Base-by-base conservation (phyloP, 2,329 filamentous ascomycete genomes). In the Aspergillus sp. region DNA sequence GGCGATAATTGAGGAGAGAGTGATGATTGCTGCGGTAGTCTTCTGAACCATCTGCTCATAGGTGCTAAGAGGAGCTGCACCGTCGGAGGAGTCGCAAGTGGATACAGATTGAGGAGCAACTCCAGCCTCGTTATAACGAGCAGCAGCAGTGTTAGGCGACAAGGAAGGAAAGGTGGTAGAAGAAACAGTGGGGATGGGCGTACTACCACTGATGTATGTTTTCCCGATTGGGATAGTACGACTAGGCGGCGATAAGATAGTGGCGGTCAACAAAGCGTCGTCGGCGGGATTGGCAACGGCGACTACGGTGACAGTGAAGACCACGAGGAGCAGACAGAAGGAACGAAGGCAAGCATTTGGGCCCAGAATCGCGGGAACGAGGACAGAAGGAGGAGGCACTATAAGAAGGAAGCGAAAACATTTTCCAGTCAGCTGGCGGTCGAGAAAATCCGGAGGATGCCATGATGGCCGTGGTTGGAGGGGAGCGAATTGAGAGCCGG, bases 1-100 rank as follows among this genome's bases (percentile, higher is more conserved):
- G 11, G 70, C 66, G 57, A 79, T 77, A 53, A 79, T 64, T 21
- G 70, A 73, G 23, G 74, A 72, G 45, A 79, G 69, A 33, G 75
- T 61, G 60, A 71, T 66, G 64, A 78, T 77, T 57, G 71, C 68
- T 55, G 71, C 68, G 51, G 73, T 76, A 27, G 73, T 70, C 61
- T 73, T 75, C 57, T 70, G 69, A 61, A 70, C 68, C 77, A 78
- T 79, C 71, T 74, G 73, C 67, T 70, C 66, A 39, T 63, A 61
- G 46, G 60, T 62, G 62, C 61, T 59, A 58, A 56, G 50, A 47
- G 35, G 23, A 24, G 48, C 55, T 19, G 52, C 54, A 31, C 62
- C 21, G 46, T 63, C 58, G 51, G 60, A 59, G 41, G 53, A 41
- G 24, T 31, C 37, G 35, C 53, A 50, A 46, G 35, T 45, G 21